Evolutionary conservation across 176 grass and related monocot genomes (phyloP).

Genomic region (Otatea glauca): DNA sequence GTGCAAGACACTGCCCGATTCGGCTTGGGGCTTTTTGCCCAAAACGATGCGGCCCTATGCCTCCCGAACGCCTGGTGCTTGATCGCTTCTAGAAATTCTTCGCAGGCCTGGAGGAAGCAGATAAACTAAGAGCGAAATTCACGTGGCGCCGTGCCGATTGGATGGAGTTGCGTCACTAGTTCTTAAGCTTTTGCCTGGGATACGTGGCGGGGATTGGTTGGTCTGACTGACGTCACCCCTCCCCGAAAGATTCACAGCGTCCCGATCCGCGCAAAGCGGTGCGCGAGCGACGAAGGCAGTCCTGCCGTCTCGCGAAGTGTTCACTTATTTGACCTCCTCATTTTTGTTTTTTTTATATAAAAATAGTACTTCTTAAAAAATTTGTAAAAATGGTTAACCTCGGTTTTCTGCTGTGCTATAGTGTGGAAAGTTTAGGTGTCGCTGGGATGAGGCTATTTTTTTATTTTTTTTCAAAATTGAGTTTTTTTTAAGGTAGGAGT

Average conservation of each 20-base stretch:
- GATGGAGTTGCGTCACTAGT: background rate
- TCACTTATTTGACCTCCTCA: too few relatives aligned
- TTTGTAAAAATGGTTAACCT: too few relatives aligned
- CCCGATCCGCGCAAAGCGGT: conserved; percentile 15
- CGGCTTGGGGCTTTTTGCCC: background rate
- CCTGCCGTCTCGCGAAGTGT: too few relatives aligned
- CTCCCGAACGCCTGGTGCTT: background rate
- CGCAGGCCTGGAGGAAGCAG: too few relatives aligned
- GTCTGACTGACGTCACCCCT: background rate
- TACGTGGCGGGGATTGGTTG: background rate
- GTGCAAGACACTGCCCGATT: background rate
- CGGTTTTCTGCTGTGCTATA: too few relatives aligned
- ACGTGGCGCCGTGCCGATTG: background rate
- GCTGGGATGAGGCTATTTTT: too few relatives aligned
- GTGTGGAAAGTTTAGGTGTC: too few relatives aligned
- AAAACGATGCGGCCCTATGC: background rate
- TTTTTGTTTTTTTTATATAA: too few relatives aligned
- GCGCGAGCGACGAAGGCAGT: background rate
- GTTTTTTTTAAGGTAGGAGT: too few relatives aligned
- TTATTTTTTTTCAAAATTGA: too few relatives aligned
- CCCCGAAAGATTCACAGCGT: conserved; percentile 13
- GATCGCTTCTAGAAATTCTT: conserved; percentile 21
- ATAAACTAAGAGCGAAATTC: background rate
- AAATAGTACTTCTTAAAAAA: too few relatives aligned
- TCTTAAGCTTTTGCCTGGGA: accelerated